Percentiles rank a stretch among this genome's conserved stretches.
These are phyloP conservation scores for Coelastrella sp. DNA, from an alignment of 139 green algal species.

Conservation along the genomic window DNA sequence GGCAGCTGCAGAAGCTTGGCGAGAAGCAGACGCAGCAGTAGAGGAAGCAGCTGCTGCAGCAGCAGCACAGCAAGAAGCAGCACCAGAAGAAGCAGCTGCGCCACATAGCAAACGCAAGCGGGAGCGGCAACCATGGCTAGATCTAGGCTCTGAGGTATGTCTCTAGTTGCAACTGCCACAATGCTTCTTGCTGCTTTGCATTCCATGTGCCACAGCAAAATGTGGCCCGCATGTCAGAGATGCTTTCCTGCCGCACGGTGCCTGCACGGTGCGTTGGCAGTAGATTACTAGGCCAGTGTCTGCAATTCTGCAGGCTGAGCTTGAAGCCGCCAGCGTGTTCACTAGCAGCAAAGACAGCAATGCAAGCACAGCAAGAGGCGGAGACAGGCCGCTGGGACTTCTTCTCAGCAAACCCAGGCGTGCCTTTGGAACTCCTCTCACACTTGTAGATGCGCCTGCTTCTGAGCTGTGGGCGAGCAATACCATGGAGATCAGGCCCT, in stretches of 20 bases:
- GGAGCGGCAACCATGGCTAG: slow-evolving; percentile 46
- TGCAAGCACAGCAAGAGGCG: not conserved
- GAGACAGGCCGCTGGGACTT: slow-evolving; percentile 15
- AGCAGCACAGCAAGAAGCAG: slow-evolving; percentile 20
- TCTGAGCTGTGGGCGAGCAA: slow-evolving; percentile 45
- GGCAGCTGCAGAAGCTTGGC: slow-evolving; percentile 45
- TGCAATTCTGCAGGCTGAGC: slow-evolving; percentile 32
- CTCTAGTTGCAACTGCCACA: not conserved
- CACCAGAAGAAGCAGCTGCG: not conserved
- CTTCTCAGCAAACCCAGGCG: slow-evolving; percentile 13
- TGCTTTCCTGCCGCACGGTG: no score
- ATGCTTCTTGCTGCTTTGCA: no score
- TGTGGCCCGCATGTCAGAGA: no score
- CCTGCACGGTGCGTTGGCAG: no score
- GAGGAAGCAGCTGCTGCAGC: slow-evolving; percentile 37
- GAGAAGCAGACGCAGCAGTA: slow-evolving; percentile 46
- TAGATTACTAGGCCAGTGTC: no score
- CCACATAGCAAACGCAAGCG: slow-evolving; percentile 32
- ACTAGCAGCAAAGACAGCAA: slow-evolving; percentile 5
- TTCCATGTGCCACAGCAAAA: no score
- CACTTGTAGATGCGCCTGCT: slow-evolving; percentile 17
- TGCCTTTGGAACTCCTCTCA: not conserved
- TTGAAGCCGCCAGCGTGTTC: slow-evolving; percentile 23
- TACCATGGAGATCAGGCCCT: slow-evolving; percentile 61
- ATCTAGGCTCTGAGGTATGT: slow-evolving; percentile 50